A percentile compares a stretch with the other conserved stretches of the same genome.
These are phyloP conservation scores for Capsicum chinense DNA, from an alignment of 257 asterid genomes.

Conservation along the genomic window DNA sequence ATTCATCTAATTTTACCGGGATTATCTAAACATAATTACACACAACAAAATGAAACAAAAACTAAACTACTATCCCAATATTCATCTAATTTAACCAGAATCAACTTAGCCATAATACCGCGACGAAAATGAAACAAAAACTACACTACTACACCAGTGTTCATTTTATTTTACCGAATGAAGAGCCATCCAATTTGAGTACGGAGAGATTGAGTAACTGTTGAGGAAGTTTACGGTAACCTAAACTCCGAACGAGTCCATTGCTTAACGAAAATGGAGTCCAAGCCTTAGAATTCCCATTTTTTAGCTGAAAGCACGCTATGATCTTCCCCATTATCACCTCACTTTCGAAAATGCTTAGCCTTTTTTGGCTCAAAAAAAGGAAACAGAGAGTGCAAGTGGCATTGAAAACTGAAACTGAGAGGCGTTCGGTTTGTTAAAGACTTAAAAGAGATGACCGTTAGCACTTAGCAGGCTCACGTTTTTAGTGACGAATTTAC, in stretches of 20 bases:
- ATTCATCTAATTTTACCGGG: too few species aligned
- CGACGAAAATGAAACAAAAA: constrained; percentile 8
- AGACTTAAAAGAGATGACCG: neutral
- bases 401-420: constrained; percentile 6
- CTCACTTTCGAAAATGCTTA: neutral
- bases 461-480: neutral
- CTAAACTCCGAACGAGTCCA: constrained; percentile 26
- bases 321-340: constrained; percentile 44
- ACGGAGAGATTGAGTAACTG: constrained; percentile 55
- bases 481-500: neutral
- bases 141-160: neutral
- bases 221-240: constrained; percentile 56
- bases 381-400: neutral
- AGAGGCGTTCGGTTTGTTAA: constrained; percentile 16
- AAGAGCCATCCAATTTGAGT: constrained; percentile 66
- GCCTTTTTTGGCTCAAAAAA: neutral
- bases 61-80: too few species aligned
- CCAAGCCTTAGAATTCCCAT: constrained; percentile 32
- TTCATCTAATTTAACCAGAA: too few species aligned
- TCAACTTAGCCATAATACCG: too few species aligned
- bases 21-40: neutral
- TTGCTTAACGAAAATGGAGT: constrained; percentile 40
- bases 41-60: too few species aligned
- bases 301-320: constrained; percentile 32
- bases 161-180: constrained; percentile 45